Conservation (phyloP, 495 filamentous ascomycete species). For the Tuber umbilicatum region DNA sequence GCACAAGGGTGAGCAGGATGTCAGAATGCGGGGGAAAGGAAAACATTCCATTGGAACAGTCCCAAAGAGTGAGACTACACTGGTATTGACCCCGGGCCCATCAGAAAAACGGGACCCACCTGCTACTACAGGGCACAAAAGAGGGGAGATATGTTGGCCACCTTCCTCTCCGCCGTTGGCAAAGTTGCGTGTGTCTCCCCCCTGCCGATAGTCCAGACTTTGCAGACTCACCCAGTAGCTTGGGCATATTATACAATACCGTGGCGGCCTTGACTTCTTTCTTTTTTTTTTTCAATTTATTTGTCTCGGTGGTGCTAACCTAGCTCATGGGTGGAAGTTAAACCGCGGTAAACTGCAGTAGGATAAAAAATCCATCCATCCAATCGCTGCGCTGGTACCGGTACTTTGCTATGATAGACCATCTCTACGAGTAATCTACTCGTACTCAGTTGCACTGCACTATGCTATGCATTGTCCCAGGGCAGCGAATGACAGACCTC, state of each 20-base stretch:
- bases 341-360: background rate
- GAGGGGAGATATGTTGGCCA: background rate
- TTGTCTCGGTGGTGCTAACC: background rate
- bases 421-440: no score
- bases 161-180: background rate
- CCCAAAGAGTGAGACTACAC: background rate
- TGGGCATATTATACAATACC: background rate
- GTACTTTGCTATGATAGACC: no score
- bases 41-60: background rate
- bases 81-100: background rate
- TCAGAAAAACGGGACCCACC: background rate
- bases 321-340: background rate
- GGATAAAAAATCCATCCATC: background rate
- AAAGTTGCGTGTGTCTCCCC: background rate
- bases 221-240: background rate
- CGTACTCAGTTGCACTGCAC: background rate
- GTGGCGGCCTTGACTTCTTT: background rate
- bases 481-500: background rate
- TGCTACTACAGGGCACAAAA: background rate
- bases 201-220: background rate
- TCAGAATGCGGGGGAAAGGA: no score
- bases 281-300: background rate
- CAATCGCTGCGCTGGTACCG: no score
- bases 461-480: background rate
- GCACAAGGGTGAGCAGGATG: background rate